Conservation (phyloP, 2,329 filamentous ascomycete genomes). For the Conoideocrella luteorostrata region DNA sequence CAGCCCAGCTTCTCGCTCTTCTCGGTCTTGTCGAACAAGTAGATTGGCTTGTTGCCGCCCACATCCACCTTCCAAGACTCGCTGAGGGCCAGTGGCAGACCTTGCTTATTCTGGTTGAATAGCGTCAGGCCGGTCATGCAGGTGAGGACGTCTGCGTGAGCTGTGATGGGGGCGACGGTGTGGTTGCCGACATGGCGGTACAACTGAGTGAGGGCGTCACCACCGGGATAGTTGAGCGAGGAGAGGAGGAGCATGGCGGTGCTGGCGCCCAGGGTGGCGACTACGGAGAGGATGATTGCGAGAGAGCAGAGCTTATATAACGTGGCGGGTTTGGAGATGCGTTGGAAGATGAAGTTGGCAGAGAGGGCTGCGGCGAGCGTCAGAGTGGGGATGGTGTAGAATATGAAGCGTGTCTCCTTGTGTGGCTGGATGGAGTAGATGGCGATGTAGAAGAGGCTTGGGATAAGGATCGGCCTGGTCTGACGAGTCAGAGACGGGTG, state of each 20-base stretch:
- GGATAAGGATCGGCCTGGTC: constrained; percentile 49
- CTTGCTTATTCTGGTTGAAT: constrained; percentile 47
- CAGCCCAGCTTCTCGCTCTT: constrained; percentile 34
- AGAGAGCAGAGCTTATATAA: constrained; percentile 49
- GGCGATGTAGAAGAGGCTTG: constrained; percentile 64
- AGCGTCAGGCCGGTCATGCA: constrained; percentile 68
- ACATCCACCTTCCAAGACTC: background rate
- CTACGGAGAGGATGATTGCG: constrained; percentile 51
- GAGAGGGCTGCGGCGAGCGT: constrained; percentile 71
- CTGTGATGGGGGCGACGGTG: constrained; percentile 23
- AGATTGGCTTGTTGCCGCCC: constrained; percentile 19
- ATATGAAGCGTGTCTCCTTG: constrained; percentile 93
- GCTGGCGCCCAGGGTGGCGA: constrained; percentile 54
- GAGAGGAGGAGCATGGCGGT: constrained; percentile 68
- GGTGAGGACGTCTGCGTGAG: constrained; percentile 60
- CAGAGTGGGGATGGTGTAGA: constrained; percentile 77
- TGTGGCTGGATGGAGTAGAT: constrained; percentile 87
- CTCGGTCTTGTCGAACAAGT: constrained; percentile 59
- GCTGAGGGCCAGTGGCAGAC: constrained; percentile 27
- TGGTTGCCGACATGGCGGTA: constrained; percentile 26
- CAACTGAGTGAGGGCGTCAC: constrained; percentile 61
- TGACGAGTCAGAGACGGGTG: constrained; percentile 38
- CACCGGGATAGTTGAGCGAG: constrained; percentile 89
- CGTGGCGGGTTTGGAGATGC: constrained; percentile 55
- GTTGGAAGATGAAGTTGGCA: constrained; percentile 63